These are phyloP conservation scores for Hordeum vulgare DNA, from an alignment of 176 grass and related monocot genomes.

Conservation along the genomic window MorexV3_pseudomolecules_assembly NC_058522.1:497112153-497112652, in stretches of 20 bases:
- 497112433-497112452: background rate
- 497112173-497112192: conserved; percentile 63
- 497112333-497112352: conserved; percentile 58
- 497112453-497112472: no score
- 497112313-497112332: background rate
- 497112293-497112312: background rate
- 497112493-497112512: background rate
- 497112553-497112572: conserved; percentile 92
- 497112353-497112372: conserved; percentile 75
- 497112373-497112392: conserved; percentile 89
- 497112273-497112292: conserved; percentile 16
- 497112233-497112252: conserved; percentile 65
- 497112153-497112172: conserved; percentile 43
- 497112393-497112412: conserved; percentile 75
- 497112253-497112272: conserved; percentile 64
- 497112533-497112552: conserved; percentile 76
- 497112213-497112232: conserved; percentile 69
- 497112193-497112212: conserved; percentile 81
- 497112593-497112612: conserved; percentile 83
- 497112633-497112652: conserved; percentile 64
- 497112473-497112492: background rate
- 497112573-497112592: conserved; percentile 90
- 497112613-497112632: conserved; percentile 85
- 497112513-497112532: conserved; percentile 52
- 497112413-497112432: conserved; percentile 72